Base-by-base conservation (phyloP, 805 yeast genomes). In the Wickerhamomyces canadensis region DNA sequence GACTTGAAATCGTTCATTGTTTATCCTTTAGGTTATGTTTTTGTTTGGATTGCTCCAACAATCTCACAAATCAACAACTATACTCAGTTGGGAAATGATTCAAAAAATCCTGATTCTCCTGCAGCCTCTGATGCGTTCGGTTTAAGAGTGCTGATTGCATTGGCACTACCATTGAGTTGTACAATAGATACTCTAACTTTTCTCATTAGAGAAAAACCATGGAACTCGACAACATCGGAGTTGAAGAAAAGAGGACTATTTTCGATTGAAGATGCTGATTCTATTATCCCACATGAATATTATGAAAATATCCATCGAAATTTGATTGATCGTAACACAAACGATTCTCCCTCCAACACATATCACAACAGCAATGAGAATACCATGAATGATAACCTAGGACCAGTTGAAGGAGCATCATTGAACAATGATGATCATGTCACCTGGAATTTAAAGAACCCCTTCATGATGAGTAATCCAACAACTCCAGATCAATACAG, bases 151-250 rank as follows among this genome's bases (percentile, higher is more conserved):
- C 29, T 42, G 11, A 76, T 83, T 13, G 84, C 91, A 0, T 76
- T 80, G 41, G 76, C 79, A 65, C 84, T 84, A 55, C 89, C 95
- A 2, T 68, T 83, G 49, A 81, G 81, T 57, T 87, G 95, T 42
- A 67, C 78, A 17, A 76, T 87, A 16, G 95, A 88, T 54, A 70
- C 87, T 0, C 41, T 76, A 17, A 94, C 87, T 15, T 87, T 87
- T 51, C 61, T 82, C 26, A 73, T 78, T 38, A 67, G 93, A 36
- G 96, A 87, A 52, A 70, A 68, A 41, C 95, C 95, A 1, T 86
- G 95, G 95, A 32, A 36, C 5, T 34, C 33, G 10, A 49, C 51
- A 1, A 33, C 38, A 1, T 4, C 11, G 12, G 27, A 31, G 7
- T 14, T 36, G n/a, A 9, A 17, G 9, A 16, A n/a, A 21, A 26